Evolutionary conservation across 495 filamentous ascomycete species (phyloP).

Genomic region (Apiosordaria backusii): DNA sequence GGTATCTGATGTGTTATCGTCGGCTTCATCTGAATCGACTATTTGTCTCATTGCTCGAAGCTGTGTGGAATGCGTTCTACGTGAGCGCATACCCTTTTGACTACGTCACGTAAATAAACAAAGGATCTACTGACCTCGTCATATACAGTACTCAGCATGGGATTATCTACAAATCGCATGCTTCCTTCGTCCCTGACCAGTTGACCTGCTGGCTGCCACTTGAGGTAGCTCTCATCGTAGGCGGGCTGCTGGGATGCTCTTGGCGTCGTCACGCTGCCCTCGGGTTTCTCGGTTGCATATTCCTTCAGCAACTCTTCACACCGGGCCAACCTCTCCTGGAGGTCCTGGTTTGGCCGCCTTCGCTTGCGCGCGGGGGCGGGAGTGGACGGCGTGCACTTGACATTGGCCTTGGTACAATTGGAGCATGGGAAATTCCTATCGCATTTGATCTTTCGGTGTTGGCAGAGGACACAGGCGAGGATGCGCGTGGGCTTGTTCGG

Average conservation of each 20-base stretch:
- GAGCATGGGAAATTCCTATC: conserved; percentile 63
- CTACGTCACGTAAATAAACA: no score
- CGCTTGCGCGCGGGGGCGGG: conserved; percentile 48
- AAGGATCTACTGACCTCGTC: conserved; percentile 37
- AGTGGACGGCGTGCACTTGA: conserved; percentile 46
- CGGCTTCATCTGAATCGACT: conserved; percentile 39
- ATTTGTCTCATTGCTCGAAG: conserved; percentile 48
- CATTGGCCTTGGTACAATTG: conserved; percentile 56
- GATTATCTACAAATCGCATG: conserved; percentile 46
- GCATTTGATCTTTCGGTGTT: conserved; percentile 66
- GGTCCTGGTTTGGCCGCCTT: conserved; percentile 45
- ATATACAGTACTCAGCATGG: conserved; percentile 39
- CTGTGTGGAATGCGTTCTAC: conserved; percentile 20
- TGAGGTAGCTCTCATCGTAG: conserved; percentile 28
- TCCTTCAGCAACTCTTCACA: conserved; percentile 47
- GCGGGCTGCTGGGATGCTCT: conserved; percentile 13
- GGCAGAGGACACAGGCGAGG: conserved; percentile 50
- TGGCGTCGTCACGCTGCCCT: conserved; percentile 18
- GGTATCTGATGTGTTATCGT: conserved; percentile 19
- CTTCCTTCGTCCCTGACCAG: conserved; percentile 44
- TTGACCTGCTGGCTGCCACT: conserved; percentile 40
- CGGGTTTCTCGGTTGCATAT: conserved; percentile 41
- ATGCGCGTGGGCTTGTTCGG: conserved; percentile 30
- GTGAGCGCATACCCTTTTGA: background rate
- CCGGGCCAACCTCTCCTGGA: conserved; percentile 47